Base-by-base conservation (phyloP, 768 basidiomycete genomes). In the Kwoniella mangroviensis region DNA sequence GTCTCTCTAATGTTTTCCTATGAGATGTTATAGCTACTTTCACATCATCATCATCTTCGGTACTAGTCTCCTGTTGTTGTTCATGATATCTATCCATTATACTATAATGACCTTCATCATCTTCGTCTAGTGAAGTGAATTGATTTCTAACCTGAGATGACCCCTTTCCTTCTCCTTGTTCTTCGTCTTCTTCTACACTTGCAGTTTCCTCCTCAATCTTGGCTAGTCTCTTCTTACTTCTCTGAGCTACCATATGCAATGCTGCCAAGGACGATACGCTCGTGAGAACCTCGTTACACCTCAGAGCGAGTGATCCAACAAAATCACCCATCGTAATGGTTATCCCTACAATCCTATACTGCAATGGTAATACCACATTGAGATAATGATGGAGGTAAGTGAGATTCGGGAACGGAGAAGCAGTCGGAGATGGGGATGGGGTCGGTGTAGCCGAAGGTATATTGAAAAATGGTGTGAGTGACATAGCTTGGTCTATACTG, bases 381-480 rank as follows among this genome's bases (percentile, higher is more conserved):
- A 74, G 67, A 55, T 68, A 74, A 60, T 74, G 70, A 26, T 74
- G 73, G 5, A 74, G 60, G 43, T 74, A 74, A 12, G 26, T 19
- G 7, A 70, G 11, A 49, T 67, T 61, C 26, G 72, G 60, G 6
- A 43, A 43, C 12, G 62, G 17, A 10, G 55, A 43, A 26, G 43
- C 17, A 15, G 56, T 43, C 6, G 54, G 41, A 10, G 54, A 55
- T 22, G 53, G 34, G 0, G 28, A 34, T n/a, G 42, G 34, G n/a
- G 42, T 45, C 4, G 63, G 22, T 5, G 54, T 56, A 22, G 64
- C 53, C 26, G 64, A 64, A 64, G 63, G 63, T 19, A 64, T 52
- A 19, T 49, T 53, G 52, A 64, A 52, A 17, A 64, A 40, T 1
- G 64, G 64, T 53, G 52, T 65, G 12, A 62, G 15, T 41, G 61